Evolutionary conservation across 352 stramenopile species (phyloP), one percentile per base, ranked within the genome.

Genomic region (Plasmopara halstedii): DNA sequence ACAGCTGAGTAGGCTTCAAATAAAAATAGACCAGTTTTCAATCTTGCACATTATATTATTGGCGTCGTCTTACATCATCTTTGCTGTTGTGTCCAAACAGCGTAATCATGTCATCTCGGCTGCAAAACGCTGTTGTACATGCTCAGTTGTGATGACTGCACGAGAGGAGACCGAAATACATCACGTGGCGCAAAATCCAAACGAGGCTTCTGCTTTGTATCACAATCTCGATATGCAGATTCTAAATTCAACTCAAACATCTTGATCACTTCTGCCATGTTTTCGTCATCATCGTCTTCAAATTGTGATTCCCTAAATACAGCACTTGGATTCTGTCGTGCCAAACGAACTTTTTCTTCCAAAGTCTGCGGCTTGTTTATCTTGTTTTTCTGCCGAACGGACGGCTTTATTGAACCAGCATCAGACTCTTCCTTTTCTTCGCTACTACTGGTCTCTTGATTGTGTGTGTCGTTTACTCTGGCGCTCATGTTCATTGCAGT

Each of bases 271-370:
- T 86, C 68, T 9, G 79, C 70, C 47, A 83, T 69, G 41, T 87
- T 73, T 51, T 86, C 71, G 42, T 89, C 78, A 39, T 78, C 65
- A 25, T 90, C 78, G 23, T 89, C 77, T 59, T 90, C 78, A 36
- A 90, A 90, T 45, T 86, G 64, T 6, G 78, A 88, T 41, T 90
- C 78, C 19, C 72, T 71, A 31, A 90, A 90, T 15, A 90, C 62
- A n/a, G 74, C 78, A 43, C 76, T 89, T 2, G 73, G 73, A 38
- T 89, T 88, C 51, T 85, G 61, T 17, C 66, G 47, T 20, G 78
- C 78, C 22, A 88, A 64, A 10, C 60, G 65, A 43, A 88, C 69
- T 34, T 86, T 88, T 37, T 84, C 69, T 27, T 72, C 50, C n/a
- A 86, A 31, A 9, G 35, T 76, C 51, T 42, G 48, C 14, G 35